Base-by-base conservation (phyloP, 345 rosid genomes). In the Hypericum androsaemum region DNA sequence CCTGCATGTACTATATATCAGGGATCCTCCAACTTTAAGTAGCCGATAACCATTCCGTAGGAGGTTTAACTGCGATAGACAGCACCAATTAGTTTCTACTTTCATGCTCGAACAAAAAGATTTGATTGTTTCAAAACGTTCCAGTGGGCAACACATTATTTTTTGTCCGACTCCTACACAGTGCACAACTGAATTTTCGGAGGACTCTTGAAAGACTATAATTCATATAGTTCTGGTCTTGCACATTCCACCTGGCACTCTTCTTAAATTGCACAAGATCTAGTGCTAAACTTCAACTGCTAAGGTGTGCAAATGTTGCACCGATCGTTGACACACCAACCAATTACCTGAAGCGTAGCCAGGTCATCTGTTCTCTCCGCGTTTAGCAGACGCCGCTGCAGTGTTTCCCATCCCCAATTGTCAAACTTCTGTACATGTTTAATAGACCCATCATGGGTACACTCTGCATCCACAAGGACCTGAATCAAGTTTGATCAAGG, bases 391-490 rank as follows among this genome's bases (percentile, higher is more conserved):
- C 98, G 98, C 8, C 76, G 87, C 65, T 84, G 75, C 68, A 92
- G 75, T 28, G 96, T 82, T 69, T 66, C 77, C 95, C 98, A 92
- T 45, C 95, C 96, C 96, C 96, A 92, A 7, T 81, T 76, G 66
- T 88, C 98, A 78, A 81, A 92, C 64, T 92, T 92, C 59, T 88
- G 95, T 55, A 92, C 70, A 64, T 88, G 96, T 62, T 67, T 78
- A 48, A 88, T 69, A 22, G 98, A 92, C 9, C 98, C 98, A 70
- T 92, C 98, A 68, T 88, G 98, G 59, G 96, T 92, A 69, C 96
- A 92, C 61, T 88, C 98, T 43, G 98, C 98, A 75, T 92, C 98
- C 52, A 92, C 98, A 37, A 92, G 95, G 39, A 92, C 94, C 96
- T 88, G 76, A 59, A 70, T 48, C 13, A 59, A 28, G 50, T 60